Evolutionary conservation across 2,329 filamentous ascomycete genomes (phyloP).

Genomic region (Catunica adiposa): DNA sequence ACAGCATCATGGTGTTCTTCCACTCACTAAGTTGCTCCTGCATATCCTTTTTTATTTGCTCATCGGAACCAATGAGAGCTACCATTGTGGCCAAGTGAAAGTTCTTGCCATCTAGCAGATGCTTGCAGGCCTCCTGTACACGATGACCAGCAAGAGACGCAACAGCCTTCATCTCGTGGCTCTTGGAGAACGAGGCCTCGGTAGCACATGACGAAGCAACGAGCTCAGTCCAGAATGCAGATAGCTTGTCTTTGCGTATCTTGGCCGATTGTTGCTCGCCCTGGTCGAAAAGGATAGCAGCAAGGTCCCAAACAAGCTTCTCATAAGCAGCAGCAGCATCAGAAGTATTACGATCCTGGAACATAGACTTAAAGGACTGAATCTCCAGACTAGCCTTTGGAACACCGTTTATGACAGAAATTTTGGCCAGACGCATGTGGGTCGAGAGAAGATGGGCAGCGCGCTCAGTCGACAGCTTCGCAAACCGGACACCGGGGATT

Average conservation of each 20-base stretch:
- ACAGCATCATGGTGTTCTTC: conserved; percentile 66
- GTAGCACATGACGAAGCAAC: conserved; percentile 42
- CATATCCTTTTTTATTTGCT: conserved; percentile 56
- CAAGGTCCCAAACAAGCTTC: conserved; percentile 67
- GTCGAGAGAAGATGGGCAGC: conserved; percentile 36
- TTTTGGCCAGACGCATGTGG: conserved; percentile 38
- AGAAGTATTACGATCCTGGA: conserved; percentile 26
- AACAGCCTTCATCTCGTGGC: conserved; percentile 69
- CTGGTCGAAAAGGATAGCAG: conserved; percentile 75
- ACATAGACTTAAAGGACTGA: conserved; percentile 23
- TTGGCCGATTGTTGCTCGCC: conserved; percentile 18
- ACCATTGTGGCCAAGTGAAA: conserved; percentile 74
- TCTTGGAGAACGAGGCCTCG: conserved; percentile 40
- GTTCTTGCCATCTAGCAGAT: conserved; percentile 58
- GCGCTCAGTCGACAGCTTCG: conserved; percentile 42
- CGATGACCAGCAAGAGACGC: conserved; percentile 63
- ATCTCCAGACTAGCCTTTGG: conserved; percentile 39
- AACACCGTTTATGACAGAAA: conserved; percentile 38
- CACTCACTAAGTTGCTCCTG: conserved; percentile 66
- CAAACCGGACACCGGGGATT: conserved; percentile 46
- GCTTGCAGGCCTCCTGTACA: conserved; percentile 65
- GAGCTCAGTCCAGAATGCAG: conserved; percentile 47
- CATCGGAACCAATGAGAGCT: conserved; percentile 61
- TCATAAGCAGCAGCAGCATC: conserved; percentile 42
- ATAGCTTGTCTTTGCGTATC: conserved; percentile 47